Evolutionary conservation across 345 rosid genomes (phyloP), one percentile per base, ranked within the genome.

Genomic region (Eucalyptus brandiana): DNA sequence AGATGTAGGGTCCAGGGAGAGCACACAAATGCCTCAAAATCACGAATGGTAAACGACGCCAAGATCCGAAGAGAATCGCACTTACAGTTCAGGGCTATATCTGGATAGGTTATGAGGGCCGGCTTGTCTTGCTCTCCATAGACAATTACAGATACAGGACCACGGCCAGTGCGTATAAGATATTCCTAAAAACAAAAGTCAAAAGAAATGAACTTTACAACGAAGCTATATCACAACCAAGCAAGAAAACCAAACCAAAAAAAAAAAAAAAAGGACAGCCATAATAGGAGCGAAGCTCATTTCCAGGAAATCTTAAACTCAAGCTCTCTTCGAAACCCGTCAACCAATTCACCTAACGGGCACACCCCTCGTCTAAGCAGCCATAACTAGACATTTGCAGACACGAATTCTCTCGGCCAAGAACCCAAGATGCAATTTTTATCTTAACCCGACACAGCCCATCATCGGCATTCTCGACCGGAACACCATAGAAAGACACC

Each of bases 81-180:
- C 97, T 95, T 92, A 97, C 97, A 94, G 89, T 96, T 94, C 87
- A 97, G 92, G 86, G 96, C 99, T 91, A 97, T 90, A 94, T 97
- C 99, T 40, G 99, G 98, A 94, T 97, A 97, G 87, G 99, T 97
- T 80, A 97, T 93, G 88, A 97, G 87, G 45, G 98, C 97, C 32
- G 99, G 98, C 93, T 96, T 97, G 90, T 95, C 97, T 92, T 92
- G 95, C 86, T 97, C 97, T 87, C 98, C 99, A 89, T 93, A 95
- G 86, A 97, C 97, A 81, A 96, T 95, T 85, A 97, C 99, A 87
- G 97, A 95, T 88, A 97, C 96, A 88, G 96, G 94, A 93, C 99
- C 98, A 92, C 88, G 60, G 62, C 95, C 94, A 28, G 98, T 97
- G 88, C 86, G 92, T 47, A 97, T 96, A 92, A 92, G 96, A 91